Base-by-base conservation (phyloP, 805 yeast species). In the Candida boleticola region DNA sequence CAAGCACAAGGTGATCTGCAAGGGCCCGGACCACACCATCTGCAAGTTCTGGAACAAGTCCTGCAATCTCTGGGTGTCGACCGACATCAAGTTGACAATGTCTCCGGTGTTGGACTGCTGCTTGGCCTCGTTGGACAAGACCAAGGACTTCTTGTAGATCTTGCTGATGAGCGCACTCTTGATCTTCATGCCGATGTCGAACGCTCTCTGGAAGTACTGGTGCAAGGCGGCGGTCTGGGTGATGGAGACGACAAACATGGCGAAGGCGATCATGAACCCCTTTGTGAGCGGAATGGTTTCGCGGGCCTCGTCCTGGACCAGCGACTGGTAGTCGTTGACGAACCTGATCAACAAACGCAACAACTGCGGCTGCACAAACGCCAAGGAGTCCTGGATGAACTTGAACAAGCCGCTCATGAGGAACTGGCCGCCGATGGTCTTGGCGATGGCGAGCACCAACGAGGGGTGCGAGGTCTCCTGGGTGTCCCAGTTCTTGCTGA, bases 71-170 rank as follows among this genome's bases (percentile, higher is more conserved):
- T 86, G 95, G 2, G 89, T 82, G 66, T 90, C 98, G 35, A 90
- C 96, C 40, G 96, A 83, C 97, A 90, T 89, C 54, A 90, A 72
- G 58, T 90, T 90, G 44, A 90, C 97, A 50, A 92, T 86, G 60
- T 89, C 97, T 57, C 98, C 98, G 3, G 95, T 86, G 25, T 87
- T 78, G 31, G 88, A 79, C 53, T 77, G 64, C 57, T 79, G 80
- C 45, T 80, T 80, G 9, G 88, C 78, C 55, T 86, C 93, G 50
- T 79, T 82, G 1, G 92, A 84, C 45, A 86, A 66, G 11, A 73
- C 77, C 48, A 86, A 60, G 0, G 93, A 71, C 57, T 86, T 86
- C 50, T 80, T 71, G 58, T 86, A 86, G 39, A 86, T 75, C 14
- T 79, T 67, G 1, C 89, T 74, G 2, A 82, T 83, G 51, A 86